Percentiles rank a stretch among this genome's conserved stretches.
These are phyloP conservation scores for Hypoxylon fragiforme DNA, from an alignment of 495 filamentous ascomycete species.

Conservation along the genomic window DNA sequence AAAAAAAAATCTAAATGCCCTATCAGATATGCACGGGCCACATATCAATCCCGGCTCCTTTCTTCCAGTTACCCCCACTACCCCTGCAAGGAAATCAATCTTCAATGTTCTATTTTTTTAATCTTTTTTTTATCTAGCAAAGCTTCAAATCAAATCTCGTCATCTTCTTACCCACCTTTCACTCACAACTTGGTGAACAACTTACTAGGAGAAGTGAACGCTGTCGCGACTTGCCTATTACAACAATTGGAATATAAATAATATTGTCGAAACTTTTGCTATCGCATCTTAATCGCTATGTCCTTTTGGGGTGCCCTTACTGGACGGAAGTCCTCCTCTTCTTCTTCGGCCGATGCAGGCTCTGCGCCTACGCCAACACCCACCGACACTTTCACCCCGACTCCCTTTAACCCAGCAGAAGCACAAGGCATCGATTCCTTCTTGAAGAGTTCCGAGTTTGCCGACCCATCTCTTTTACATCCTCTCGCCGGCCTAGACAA, in stretches of 20 bases:
- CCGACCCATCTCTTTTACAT: constrained; percentile 85
- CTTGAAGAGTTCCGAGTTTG: constrained; percentile 66
- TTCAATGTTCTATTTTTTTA: constrained; percentile 12
- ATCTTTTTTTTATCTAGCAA: constrained; percentile 4
- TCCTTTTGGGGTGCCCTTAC: constrained; percentile 86
- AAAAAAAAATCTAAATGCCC: too few relatives aligned
- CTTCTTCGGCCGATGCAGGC: constrained; percentile 35
- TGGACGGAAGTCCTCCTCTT: constrained; percentile 70
- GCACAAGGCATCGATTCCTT: constrained; percentile 82
- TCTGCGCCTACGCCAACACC: constrained; percentile 41
- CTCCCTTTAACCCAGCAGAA: constrained; percentile 67
- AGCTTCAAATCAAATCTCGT: constrained; percentile 12
- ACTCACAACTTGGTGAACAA: constrained; percentile 20
- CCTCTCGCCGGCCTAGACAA: constrained; percentile 94
- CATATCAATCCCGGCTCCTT: too few relatives aligned
- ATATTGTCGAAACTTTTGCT: not conserved
- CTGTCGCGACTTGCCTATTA: constrained; percentile 4
- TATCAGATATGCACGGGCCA: constrained; percentile 20
- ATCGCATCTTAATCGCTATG: constrained; percentile 52
- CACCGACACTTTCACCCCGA: constrained; percentile 54
- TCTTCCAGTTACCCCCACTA: not conserved
- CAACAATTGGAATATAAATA: not conserved
- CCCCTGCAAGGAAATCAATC: constrained; percentile 15
- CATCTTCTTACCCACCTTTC: not conserved
- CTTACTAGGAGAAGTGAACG: constrained; percentile 1